Conservation (phyloP, 2,329 filamentous ascomycete species). For the Xylariaceae sp. region DNA sequence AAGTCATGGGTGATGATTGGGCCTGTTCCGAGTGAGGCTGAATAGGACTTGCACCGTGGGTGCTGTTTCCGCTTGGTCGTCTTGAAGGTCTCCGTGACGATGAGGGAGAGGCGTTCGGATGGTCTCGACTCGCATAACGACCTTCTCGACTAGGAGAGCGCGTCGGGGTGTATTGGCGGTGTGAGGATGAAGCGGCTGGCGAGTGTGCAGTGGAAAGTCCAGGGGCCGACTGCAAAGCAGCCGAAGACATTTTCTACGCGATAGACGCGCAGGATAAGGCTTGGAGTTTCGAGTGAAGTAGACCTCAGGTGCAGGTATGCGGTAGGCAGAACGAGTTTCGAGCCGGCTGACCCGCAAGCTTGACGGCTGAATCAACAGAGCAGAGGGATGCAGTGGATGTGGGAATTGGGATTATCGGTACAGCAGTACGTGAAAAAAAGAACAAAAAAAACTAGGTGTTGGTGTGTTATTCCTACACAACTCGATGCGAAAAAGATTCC, state of each 20-base stretch:
- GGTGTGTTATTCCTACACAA: too few species aligned
- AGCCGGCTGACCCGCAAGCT: too few species aligned
- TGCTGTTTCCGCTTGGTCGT: conserved; percentile 47
- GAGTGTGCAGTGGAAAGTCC: conserved; percentile 40
- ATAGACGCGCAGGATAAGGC: conserved; percentile 19
- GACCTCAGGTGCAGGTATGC: too few species aligned
- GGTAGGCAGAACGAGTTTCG: too few species aligned
- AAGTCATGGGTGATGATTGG: conserved; percentile 40
- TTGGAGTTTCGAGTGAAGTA: neutral
- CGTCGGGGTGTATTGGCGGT: conserved; percentile 47
- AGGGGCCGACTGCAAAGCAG: conserved; percentile 56
- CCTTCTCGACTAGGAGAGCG: conserved; percentile 51
- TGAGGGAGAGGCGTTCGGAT: conserved; percentile 42
- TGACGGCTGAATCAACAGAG: conserved; percentile 6
- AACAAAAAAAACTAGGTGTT: conserved; percentile 5
- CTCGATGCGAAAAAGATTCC: neutral
- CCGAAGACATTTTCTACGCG: conserved; percentile 55
- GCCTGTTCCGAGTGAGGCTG: conserved; percentile 27
- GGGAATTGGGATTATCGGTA: conserved; percentile 4
- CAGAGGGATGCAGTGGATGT: conserved; percentile 4
- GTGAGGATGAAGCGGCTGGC: conserved; percentile 39
- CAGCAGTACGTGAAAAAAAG: conserved; percentile 6
- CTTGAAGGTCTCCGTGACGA: conserved; percentile 51
- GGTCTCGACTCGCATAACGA: conserved; percentile 51
- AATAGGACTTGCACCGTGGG: conserved; percentile 29